These are phyloP conservation scores for Buddleja alternifolia DNA, from an alignment of 257 asterid genomes.

Conservation along the genomic window DNA sequence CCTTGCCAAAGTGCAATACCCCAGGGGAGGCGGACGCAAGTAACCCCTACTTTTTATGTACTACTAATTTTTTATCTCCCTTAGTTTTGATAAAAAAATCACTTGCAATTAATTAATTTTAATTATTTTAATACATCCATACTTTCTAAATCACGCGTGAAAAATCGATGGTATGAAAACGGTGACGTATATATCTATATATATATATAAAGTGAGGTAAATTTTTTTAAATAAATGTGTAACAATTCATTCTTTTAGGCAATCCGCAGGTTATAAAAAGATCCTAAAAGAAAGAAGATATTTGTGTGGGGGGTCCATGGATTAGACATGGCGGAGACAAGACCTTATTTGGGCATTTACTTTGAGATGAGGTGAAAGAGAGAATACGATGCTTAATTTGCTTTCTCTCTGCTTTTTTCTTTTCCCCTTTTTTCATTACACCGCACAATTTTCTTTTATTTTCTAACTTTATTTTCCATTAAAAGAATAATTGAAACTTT, in stretches of 20 bases:
- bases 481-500: background rate
- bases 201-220: too few species aligned
- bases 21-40: too few species aligned
- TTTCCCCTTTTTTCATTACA: conserved; percentile 1
- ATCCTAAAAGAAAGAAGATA: background rate
- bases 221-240: background rate
- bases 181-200: too few species aligned
- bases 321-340: conserved; percentile 38
- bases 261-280: background rate
- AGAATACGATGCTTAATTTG: conserved; percentile 35
- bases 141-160: too few species aligned
- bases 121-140: too few species aligned
- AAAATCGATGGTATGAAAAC: too few species aligned
- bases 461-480: background rate
- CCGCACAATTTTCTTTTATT: background rate
- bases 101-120: too few species aligned
- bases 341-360: conserved; percentile 24
- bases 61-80: too few species aligned
- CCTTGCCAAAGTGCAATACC: too few species aligned
- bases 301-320: conserved; percentile 21
- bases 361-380: conserved; percentile 16
- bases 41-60: too few species aligned
- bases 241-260: background rate
- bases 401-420: conserved; percentile 24
- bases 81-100: too few species aligned